A percentile compares a stretch with the other conserved stretches of the same genome.
phyloP scores from a whole-genome alignment of 2,329 filamentous ascomycete genomes.

The Nannizziopsis barbatae region DNA sequence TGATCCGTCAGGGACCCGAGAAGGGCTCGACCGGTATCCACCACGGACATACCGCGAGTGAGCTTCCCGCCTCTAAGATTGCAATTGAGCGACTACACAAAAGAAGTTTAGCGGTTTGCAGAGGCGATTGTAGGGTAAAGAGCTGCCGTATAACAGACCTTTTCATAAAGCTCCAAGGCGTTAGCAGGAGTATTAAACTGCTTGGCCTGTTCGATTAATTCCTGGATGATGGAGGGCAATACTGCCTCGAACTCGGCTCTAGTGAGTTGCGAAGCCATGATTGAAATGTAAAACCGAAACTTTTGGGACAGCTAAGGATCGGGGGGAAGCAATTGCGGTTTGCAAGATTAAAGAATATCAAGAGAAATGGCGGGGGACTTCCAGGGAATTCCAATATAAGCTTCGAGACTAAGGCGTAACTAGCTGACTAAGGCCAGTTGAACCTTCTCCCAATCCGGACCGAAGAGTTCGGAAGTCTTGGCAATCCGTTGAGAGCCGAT shows the following conservation, averaged over 20 bases:
- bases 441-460: too few species aligned
- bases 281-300: too few species aligned
- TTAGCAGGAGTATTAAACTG: constrained; percentile 72
- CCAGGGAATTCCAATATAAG: too few species aligned
- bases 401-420: too few species aligned
- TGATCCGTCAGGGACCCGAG: constrained; percentile 39
- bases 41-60: constrained; percentile 80
- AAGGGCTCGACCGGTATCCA: constrained; percentile 27
- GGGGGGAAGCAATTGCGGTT: not conserved
- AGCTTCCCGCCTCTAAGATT: constrained; percentile 94
- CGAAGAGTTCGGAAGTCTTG: too few species aligned
- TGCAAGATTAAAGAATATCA: not conserved
- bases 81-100: constrained; percentile 59
- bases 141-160: constrained; percentile 42
- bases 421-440: too few species aligned
- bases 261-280: constrained; percentile 62
- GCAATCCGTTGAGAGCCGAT: too few species aligned
- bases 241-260: constrained; percentile 70
- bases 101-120: not conserved
- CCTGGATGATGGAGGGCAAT: constrained; percentile 75
- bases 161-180: constrained; percentile 76
- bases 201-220: constrained; percentile 65
- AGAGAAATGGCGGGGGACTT: not conserved
- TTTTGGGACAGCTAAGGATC: not conserved
- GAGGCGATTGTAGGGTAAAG: not conserved